Evolutionary conservation across 192 early-diverging fungal genomes (phyloP), one percentile per base, ranked within the genome.

Genomic region (Coemansia sp.): DNA sequence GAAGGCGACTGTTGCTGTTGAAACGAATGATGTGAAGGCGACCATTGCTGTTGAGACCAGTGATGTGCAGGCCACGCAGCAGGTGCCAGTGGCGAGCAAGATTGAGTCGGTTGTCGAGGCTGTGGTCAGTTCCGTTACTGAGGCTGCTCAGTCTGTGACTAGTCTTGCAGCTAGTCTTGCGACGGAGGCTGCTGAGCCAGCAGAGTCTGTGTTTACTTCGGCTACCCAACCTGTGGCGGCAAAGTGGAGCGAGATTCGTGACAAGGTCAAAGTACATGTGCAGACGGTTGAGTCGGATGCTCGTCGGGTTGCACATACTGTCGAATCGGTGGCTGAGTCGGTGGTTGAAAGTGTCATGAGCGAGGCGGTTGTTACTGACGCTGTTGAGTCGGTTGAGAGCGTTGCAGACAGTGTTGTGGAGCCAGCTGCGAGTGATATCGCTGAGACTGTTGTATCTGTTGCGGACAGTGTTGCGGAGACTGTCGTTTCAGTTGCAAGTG

Each of bases 401-500:
- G 51, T 27, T 29, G 51, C 51, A 25, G 17, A 21, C 4, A 29
- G 14, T 4, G 22, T 61, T 19, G 31, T 57, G 6, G 48, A 59
- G 7, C 35, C 51, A 2, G 45, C 31, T 11, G 56, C 62, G 21
- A 45, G 56, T 5, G 16, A n/a, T 38, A n/a, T 56, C 47, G 27
- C 58, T 9, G 50, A 71, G 29, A 22, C 62, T 0, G 51, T 54
- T 39, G 69, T 37, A 21, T 48, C 39, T 5, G 45, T 47, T 57
- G 54, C 16, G 3, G 14, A 4, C 14, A 2, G 3, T 45, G 14
- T n/a, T 45, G 16, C 41, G 12, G 41, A 45, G 14, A 4, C 41
- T 16, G 41, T 45, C 14, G 49, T 55, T 1, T 25, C 52, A 1
- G 47, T 31, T 14, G 56, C 62, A 10, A 37, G 38, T 5, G 14